Base-by-base conservation (phyloP, 345 rosid species). In the Cardiospermum halicacabum region DNA sequence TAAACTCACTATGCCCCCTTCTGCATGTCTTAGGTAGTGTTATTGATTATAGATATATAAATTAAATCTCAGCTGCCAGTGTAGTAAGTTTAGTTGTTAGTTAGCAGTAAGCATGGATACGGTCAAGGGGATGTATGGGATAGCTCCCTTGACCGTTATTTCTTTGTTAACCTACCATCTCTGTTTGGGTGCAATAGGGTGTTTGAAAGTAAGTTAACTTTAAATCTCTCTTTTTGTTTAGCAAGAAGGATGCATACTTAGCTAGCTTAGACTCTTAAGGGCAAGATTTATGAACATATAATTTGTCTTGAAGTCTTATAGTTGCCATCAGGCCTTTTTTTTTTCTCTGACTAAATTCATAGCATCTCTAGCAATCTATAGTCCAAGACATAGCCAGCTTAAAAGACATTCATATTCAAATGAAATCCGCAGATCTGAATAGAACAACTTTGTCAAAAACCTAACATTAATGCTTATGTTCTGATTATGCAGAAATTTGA, bases 401-500 rank as follows among this genome's bases (percentile, higher is more conserved):
- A 45, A 28, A 32, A 8, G 54, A 25, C 24, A 25, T 25, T 16
- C 53, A 5, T 9, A 55, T 54, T 31, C 19, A 5, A 39, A 47
- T 48, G 7, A 18, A 12, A 8, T 26, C 48, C 11, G 3, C 31
- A 31, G 66, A 21, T 62, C 24, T 32, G 26, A 15, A 56, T 1
- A 42, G 27, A 16, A 28, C 16, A 1, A 18, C 30, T 19, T 21
- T 24, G 25, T 53, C 48, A 10, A 56, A 3, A 30, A 28, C 62
- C 3, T 47, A 13, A 11, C 18, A 18, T 53, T 10, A 30, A 60
- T 62, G 70, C 66, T 15, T 13, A 13, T 50, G 15, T 18, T 13
- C 42, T 39, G 16, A 34, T 13, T 64, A 0, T 70, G 82, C 82
- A 93, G 97, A 93, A 93, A 79, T 90, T 93, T 28, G 97, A 93